Base-by-base conservation (phyloP, 345 rosid species). In the Noccaea caerulescens region DNA sequence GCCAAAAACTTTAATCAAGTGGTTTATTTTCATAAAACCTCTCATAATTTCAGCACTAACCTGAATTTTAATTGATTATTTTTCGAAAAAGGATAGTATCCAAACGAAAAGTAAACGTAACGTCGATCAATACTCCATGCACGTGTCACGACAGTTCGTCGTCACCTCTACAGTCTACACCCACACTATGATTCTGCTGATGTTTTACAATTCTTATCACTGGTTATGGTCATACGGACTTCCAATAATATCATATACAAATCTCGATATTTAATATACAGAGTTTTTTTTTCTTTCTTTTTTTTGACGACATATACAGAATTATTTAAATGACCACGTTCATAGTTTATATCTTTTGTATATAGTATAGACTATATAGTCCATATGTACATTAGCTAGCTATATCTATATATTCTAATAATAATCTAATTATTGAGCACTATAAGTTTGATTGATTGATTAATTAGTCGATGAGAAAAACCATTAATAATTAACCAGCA, bases 111-210 rank as follows among this genome's bases (percentile, higher is more conserved):
- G 66, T 27, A 58, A 69, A 59, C 36, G 60, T 59, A 33, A 59
- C 43, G 61, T 71, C 68, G 61, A 43, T 52, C 69, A 71, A 41
- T 60, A 32, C 54, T 5, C 54, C 62, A 71, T 51, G 68, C 55
- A 62, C 76, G 38, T 53, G 68, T 53, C 14, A 10, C 42, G 41
- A n/a, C 60, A 30, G 32, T 60, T 70, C 11, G 7, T 55, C 32
- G 44, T 68, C 55, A 55, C 18, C 36, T 68, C 54, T 55, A 55
- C 42, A 10, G 6, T 51, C 37, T 30, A 5, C 38, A 53, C 58
- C 6, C 58, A 49, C 23, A 43, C 14, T 43, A 27, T 27, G 30
- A 27, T 20, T 20, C 30, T 1, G 30, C 6, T 33, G 38, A 43
- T 43, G 4, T 33, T 53, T 53, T 3, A 27, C 3, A 27, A 27